Percentiles rank a stretch among this genome's conserved stretches.
phyloP scores from a whole-genome alignment of 2,329 filamentous ascomycete genomes.

The Alternaria arbusti region DNA sequence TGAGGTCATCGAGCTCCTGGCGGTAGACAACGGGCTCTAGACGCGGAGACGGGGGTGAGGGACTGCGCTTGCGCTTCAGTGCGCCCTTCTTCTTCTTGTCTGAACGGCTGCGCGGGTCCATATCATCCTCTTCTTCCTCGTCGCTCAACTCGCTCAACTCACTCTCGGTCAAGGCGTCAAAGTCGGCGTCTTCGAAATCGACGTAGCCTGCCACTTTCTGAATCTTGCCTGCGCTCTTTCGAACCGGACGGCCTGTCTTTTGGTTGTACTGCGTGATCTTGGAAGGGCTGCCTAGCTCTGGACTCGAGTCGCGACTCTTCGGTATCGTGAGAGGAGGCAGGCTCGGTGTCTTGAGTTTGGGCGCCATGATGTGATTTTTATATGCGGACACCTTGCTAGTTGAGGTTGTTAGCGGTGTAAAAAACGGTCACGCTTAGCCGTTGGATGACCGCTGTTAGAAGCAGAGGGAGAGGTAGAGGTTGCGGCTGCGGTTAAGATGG shows the following conservation, averaged over 20 bases:
- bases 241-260: conserved; percentile 53
- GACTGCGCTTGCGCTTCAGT: conserved; percentile 46
- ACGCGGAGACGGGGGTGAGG: conserved; percentile 44
- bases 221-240: conserved; percentile 48
- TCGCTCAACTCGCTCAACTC: conserved; percentile 4
- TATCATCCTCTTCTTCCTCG: conserved; percentile 35
- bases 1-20: conserved; percentile 34
- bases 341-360: neutral
- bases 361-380: neutral
- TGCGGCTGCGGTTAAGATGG: conserved; percentile 1
- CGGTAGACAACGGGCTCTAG: conserved; percentile 42
- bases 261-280: conserved; percentile 46
- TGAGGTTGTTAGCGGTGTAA: conserved; percentile 4
- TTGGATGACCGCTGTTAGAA: conserved; percentile 3
- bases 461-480: conserved; percentile 10
- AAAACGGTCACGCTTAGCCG: neutral
- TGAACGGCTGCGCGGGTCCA: conserved; percentile 20
- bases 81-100: conserved; percentile 32
- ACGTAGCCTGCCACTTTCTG: conserved; percentile 48
- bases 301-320: conserved; percentile 19
- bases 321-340: conserved; percentile 1
- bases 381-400: neutral
- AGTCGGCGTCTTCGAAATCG: conserved; percentile 47
- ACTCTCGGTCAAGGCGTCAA: conserved; percentile 28
- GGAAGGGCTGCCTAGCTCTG: conserved; percentile 39